Base-by-base conservation (phyloP, 2,329 filamentous ascomycete species). In the Davidsoniella australis region DNA sequence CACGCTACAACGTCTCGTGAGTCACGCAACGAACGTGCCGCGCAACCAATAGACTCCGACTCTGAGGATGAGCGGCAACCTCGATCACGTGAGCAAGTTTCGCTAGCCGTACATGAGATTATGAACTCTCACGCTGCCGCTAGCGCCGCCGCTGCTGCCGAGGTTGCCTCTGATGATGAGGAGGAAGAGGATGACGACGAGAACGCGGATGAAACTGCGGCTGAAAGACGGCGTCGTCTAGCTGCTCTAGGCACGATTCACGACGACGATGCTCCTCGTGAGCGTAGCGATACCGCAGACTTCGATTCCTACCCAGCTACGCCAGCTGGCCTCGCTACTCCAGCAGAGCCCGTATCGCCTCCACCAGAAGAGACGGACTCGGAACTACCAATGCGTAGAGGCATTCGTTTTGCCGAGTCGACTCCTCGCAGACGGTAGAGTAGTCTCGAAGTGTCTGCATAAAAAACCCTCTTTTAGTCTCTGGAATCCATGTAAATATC, bases 141-240 rank as follows among this genome's bases (percentile, higher is more conserved):
- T 47, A 41, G 14, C 26, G 17, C 17, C n/a, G 20, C 24, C 10
- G 26, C 47, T 42, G 41, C 40, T 26, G 41, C 10, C 26, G 39
- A 37, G 7, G 20, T 37, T 17, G 44, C 40, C 5, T 47, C 39
- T 24, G 44, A 38, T 3, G 26, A 47, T 8, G 43, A 43, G 7
- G 41, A 42, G 7, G 36, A 45, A 40, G 42, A 26, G 8, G 29
- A 41, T 7, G 37, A 41, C 24, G 40, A 26, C 10, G 50, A 71
- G 1, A 83, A 88, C 62, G 85, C 81, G 1, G 77, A 77, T 0
- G 84, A 88, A 63, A 87, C 82, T 0, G 79, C 82, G 0, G 84
- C 83, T 0, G 85, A 89, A 62, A 70, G 80, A 50, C 72, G 82
- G 39, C 70, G 85, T 48, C 74, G 85, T 57, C 77, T 86, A 57